Evolutionary conservation across 257 asterid species (phyloP).

Genomic region (Verbena officinalis): DNA sequence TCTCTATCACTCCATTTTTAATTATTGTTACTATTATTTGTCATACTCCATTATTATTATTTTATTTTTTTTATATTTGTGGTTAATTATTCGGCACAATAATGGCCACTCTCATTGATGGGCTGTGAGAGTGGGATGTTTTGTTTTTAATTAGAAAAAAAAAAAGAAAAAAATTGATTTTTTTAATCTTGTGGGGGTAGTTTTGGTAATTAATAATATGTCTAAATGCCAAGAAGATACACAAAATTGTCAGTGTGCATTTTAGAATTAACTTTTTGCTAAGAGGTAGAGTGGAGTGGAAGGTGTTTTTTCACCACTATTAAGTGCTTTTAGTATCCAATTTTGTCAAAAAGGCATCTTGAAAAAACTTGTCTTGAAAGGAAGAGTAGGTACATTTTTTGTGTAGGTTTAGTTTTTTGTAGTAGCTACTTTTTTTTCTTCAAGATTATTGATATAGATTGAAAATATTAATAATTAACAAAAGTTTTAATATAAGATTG

Average conservation of each 20-base stretch:
- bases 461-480: neutral
- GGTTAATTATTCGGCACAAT: constrained; percentile 17
- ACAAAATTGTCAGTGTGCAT: constrained; percentile 8
- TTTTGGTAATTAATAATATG: constrained; percentile 10
- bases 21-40: neutral
- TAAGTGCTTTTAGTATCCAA: neutral
- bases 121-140: constrained; percentile 17
- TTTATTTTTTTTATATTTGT: neutral
- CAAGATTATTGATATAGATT: neutral
- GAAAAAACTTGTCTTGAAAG: constrained; percentile 30
- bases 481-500: neutral
- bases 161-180: no score
- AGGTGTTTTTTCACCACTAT: constrained; percentile 17
- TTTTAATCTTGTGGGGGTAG: neutral
- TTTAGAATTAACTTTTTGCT: neutral
- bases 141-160: constrained; percentile 8
- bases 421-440: neutral
- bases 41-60: neutral
- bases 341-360: constrained; percentile 33
- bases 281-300: constrained; percentile 27
- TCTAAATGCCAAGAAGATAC: neutral
- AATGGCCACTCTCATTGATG: constrained; percentile 34
- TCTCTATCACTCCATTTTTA: constrained; percentile 17
- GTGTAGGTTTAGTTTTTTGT: neutral
- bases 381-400: constrained; percentile 19